Evolutionary conservation across 2,329 filamentous ascomycete genomes (phyloP).

Genomic region (Pseudogymnoascus sp.): DNA sequence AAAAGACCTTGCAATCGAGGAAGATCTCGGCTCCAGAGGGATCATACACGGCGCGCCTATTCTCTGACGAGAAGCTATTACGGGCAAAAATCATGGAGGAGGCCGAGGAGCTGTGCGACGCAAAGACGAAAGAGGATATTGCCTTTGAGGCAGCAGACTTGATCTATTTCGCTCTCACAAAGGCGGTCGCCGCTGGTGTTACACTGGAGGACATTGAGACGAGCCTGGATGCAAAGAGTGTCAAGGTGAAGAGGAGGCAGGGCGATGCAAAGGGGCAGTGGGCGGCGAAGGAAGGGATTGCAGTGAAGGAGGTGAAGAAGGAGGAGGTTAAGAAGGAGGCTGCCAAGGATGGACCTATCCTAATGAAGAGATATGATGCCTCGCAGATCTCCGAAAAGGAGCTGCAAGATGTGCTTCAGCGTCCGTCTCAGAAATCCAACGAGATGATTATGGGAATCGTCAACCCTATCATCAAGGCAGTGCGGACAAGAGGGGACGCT

Average conservation of each 20-base stretch:
- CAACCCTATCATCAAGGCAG: conserved; percentile 81
- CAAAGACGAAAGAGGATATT: conserved; percentile 71
- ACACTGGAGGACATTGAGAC: conserved; percentile 82
- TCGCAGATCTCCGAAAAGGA: conserved; percentile 55
- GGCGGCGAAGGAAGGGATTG: conserved; percentile 72
- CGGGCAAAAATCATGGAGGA: conserved; percentile 98
- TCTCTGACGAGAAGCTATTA: conserved; percentile 82
- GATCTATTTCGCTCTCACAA: conserved; percentile 91
- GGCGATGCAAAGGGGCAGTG: conserved; percentile 94
- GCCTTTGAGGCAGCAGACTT: conserved; percentile 93
- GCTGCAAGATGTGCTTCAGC: conserved; percentile 68
- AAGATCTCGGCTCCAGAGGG: conserved; percentile 77
- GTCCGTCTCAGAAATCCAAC: conserved; percentile 91
- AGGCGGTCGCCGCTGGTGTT: conserved; percentile 78
- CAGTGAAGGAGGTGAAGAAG: conserved; percentile 35
- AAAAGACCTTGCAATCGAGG: conserved; percentile 76
- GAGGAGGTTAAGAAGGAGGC: conserved; percentile 44
- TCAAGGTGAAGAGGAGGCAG: conserved; percentile 88
- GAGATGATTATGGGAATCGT: conserved; percentile 89
- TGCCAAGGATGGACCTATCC: conserved; percentile 53
- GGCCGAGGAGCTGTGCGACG: conserved; percentile 87
- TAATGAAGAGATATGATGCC: conserved; percentile 74
- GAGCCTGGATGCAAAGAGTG: conserved; percentile 86
- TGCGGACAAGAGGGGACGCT: conserved; percentile 76
- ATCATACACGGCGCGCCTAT: conserved; percentile 89